Conservation (phyloP, 208 protist genomes). For the Lotmaria passim region DNA sequence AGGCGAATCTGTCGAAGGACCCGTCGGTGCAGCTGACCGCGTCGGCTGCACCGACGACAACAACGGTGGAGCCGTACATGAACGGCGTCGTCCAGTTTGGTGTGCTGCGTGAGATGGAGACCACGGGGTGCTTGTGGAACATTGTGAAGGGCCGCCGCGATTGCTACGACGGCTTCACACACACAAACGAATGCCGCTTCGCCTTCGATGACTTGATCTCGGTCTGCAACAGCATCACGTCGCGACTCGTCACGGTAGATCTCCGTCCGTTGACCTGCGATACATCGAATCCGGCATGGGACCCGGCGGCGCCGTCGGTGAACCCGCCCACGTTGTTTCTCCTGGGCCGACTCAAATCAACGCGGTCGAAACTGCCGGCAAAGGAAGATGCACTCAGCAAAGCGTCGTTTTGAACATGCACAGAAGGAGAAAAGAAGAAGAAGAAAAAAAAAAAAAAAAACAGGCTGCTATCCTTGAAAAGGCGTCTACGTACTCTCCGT, state of each 20-base stretch:
- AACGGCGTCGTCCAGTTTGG: slow-evolving; percentile 76
- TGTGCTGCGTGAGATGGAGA: slow-evolving; percentile 65
- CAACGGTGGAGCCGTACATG: slow-evolving; percentile 30
- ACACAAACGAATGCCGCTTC: slow-evolving; percentile 44
- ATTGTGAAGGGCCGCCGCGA: slow-evolving; percentile 52
- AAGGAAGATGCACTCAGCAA: too few relatives aligned
- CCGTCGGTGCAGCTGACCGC: neutral
- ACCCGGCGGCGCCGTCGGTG: slow-evolving; percentile 17
- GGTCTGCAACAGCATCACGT: slow-evolving; percentile 54
- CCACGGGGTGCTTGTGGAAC: slow-evolving; percentile 71
- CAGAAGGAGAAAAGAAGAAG: slow-evolving; percentile 1
- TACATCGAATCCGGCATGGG: neutral
- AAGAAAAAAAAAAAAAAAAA: slow-evolving; percentile 7
- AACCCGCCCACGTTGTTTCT: slow-evolving; percentile 30
- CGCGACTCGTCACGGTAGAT: slow-evolving; percentile 63
- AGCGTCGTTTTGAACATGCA: too few relatives aligned
- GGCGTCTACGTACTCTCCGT: too few relatives aligned
- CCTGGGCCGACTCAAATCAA: slow-evolving; percentile 4
- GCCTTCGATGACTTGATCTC: slow-evolving; percentile 68
- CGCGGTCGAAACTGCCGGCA: neutral
- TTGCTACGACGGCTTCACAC: slow-evolving; percentile 54
- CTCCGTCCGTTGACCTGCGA: slow-evolving; percentile 34
- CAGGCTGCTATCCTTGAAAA: too few relatives aligned
- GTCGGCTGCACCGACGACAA: neutral
- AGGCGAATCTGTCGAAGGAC: neutral